Percentiles rank a stretch among this genome's conserved stretches.
Evolutionary conservation across 2,329 filamentous ascomycete genomes (phyloP).

Genomic region (Colletotrichum phormii): DNA sequence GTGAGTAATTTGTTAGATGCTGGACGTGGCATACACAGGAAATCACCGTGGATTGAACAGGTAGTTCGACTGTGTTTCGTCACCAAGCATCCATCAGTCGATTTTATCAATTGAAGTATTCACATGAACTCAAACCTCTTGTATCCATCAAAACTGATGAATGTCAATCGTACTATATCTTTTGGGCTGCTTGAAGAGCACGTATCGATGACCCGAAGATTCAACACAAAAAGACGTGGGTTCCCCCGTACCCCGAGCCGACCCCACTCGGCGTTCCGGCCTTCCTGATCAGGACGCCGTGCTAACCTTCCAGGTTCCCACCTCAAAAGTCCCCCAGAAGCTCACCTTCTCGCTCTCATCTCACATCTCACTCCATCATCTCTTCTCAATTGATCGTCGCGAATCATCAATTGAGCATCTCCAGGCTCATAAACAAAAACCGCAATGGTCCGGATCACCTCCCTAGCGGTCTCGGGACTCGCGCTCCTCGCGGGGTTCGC

Average conservation of each 20-base stretch:
- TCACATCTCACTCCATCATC: background rate
- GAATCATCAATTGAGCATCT: background rate
- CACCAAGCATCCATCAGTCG: too few relatives aligned
- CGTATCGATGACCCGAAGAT: background rate
- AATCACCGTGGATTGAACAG: too few relatives aligned
- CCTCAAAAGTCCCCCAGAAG: background rate
- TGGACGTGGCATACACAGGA: too few relatives aligned
- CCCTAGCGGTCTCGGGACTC: constrained; percentile 12
- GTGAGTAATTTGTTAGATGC: too few relatives aligned
- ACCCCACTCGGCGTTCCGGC: background rate
- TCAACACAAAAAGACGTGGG: background rate
- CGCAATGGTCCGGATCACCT: constrained; percentile 8
- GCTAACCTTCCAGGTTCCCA: background rate
- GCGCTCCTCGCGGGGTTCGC: constrained; percentile 15
- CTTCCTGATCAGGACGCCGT: constrained; percentile 11
- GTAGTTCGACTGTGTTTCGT: too few relatives aligned
- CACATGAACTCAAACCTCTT: too few relatives aligned
- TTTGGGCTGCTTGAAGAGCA: background rate
- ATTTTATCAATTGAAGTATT: too few relatives aligned
- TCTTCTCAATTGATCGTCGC: background rate
- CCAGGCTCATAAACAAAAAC: background rate
- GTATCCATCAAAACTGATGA: too few relatives aligned
- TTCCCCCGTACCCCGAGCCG: background rate
- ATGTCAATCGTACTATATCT: background rate
- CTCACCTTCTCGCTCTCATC: background rate